These are phyloP conservation scores for Exophiala mesophila DNA, from an alignment of 2,329 filamentous ascomycete genomes.

Conservation along the genomic window DNA sequence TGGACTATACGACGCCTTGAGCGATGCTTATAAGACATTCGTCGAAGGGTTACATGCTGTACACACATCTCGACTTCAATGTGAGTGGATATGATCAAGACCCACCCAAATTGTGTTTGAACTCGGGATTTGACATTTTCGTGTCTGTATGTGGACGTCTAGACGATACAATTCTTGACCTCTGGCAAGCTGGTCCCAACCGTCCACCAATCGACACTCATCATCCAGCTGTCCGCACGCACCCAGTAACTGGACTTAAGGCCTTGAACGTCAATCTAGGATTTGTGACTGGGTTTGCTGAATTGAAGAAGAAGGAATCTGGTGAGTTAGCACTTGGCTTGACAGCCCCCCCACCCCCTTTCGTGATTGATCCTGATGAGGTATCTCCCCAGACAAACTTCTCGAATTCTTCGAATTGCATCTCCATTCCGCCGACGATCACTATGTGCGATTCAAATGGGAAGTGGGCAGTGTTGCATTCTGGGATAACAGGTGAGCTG, in stretches of 20 bases:
- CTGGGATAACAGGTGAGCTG: conserved; percentile 44
- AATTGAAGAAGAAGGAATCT: conserved; percentile 47
- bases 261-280: conserved; percentile 23
- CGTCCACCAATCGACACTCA: conserved; percentile 24
- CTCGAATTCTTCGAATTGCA: conserved; percentile 31
- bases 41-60: conserved; percentile 26
- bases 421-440: conserved; percentile 48
- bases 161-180: conserved; percentile 38
- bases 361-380: too few relatives aligned
- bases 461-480: conserved; percentile 45
- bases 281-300: conserved; percentile 46
- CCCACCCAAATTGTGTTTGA: too few relatives aligned
- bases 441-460: conserved; percentile 50
- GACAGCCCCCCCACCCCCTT: too few relatives aligned
- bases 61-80: conserved; percentile 33
- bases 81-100: conserved; percentile 7
- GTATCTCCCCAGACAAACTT: conserved; percentile 15
- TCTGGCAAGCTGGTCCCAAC: conserved; percentile 22
- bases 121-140: not conserved
- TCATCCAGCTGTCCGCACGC: conserved; percentile 27
- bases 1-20: conserved; percentile 26
- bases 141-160: not conserved
- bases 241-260: conserved; percentile 27
- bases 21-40: conserved; percentile 18
- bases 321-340: too few relatives aligned